These are phyloP conservation scores for Lasiosphaeriaceae sp. DNA, from an alignment of 495 filamentous ascomycete species.

Conservation along the genomic window DNA sequence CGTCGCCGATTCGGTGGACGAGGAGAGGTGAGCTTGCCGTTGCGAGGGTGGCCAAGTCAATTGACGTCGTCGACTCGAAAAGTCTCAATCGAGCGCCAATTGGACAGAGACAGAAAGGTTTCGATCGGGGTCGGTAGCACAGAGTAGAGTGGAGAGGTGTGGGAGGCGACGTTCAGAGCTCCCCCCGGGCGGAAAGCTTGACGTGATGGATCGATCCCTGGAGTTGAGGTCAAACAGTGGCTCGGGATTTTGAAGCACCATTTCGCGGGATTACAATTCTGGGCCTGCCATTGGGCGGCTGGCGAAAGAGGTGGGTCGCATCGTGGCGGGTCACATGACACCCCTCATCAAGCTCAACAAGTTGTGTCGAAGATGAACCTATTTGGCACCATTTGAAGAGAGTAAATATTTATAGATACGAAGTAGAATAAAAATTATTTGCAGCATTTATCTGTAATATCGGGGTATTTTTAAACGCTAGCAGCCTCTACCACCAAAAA, in stretches of 20 bases:
- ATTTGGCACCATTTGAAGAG: too few relatives aligned
- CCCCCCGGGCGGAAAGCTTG: constrained; percentile 19
- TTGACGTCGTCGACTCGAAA: neutral
- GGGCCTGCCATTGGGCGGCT: constrained; percentile 20
- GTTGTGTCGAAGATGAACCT: too few relatives aligned
- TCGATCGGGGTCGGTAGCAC: neutral
- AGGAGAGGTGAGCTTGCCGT: neutral
- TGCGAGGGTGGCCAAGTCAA: neutral
- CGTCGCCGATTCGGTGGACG: neutral
- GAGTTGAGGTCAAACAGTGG: constrained; percentile 6
- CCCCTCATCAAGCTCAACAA: neutral
- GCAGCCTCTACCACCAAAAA: too few relatives aligned
- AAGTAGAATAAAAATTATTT: too few relatives aligned
- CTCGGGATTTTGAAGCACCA: constrained; percentile 17
- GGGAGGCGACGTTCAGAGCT: constrained; percentile 22
- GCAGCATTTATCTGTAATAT: too few relatives aligned
- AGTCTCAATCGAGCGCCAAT: constrained; percentile 11
- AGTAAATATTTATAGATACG: too few relatives aligned
- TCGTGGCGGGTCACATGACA: constrained; percentile 15
- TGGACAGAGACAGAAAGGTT: neutral
- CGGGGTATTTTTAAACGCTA: too few relatives aligned
- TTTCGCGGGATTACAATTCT: constrained; percentile 32
- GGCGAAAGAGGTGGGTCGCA: neutral
- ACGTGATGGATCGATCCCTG: constrained; percentile 23
- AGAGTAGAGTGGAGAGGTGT: constrained; percentile 17